Evolutionary conservation across 1,284 basidiomycete genomes (phyloP), one percentile per base, ranked within the genome.

Genomic region (Cutaneotrichosporon cavernicola): DNA sequence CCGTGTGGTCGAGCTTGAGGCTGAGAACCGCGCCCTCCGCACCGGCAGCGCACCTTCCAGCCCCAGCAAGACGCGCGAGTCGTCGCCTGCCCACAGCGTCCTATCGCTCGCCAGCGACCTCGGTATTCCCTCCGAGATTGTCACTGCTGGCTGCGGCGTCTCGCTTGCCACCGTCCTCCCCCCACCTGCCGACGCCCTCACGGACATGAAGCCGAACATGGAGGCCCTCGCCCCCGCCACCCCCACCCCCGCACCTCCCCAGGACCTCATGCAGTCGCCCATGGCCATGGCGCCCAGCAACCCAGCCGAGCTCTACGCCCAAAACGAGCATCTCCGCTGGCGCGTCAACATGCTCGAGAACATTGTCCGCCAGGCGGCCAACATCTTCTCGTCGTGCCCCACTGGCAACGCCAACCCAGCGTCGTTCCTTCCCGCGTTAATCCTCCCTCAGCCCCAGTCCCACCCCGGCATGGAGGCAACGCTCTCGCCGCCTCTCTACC

Each of bases 1-100:
- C n/a, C 73, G 78, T 30, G 78, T 80, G 5, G 64, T 70, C 14
- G 75, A 80, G 67, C 72, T 81, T 26, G 77, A 81, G 67, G 64
- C 59, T 5, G 78, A 80, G 68, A 79, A 80, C 65, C 68, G 69
- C 34, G 70, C 70, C 34, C 69, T 81, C 22, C 70, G 70, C 52
- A 56, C 64, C 13, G 70, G 65, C 47, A 47, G 60, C 61, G 50
- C 66, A 7, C 64, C 65, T 21, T 58, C 64, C 8, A 38, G 66
- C 9, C 64, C 63, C 14, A 38, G 58, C n/a, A 61, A 56, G 34
- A 69, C 60, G 5, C 67, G 76, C 46, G 71, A 72, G 62, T 60
- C 72, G 4, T 74, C 74, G 30, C 75, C 75, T 5, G 71, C 72
- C 10, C 69, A 72, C 62, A 72, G 68, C 43, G 72, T 78, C 49